phyloP scores from a whole-genome alignment of 441 rosid genomes.

The Mallotus japonicus region DNA sequence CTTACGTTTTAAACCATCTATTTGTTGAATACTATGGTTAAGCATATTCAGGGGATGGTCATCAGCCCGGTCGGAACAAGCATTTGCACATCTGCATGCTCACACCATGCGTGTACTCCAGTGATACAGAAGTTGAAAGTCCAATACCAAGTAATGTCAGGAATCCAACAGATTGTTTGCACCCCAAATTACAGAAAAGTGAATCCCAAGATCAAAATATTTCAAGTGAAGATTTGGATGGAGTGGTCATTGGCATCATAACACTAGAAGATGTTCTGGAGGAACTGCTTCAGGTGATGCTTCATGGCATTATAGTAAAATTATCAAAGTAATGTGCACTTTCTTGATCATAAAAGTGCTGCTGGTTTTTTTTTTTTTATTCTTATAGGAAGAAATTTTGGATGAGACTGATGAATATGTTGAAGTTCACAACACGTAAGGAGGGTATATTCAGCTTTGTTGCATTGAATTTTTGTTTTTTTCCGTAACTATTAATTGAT shows the following conservation, averaged over 20 bases:
- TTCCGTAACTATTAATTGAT: background rate
- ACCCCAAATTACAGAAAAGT: slow-evolving; percentile 15
- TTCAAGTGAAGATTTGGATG: slow-evolving; percentile 38
- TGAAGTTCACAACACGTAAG: slow-evolving; percentile 57
- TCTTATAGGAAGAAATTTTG: slow-evolving; percentile 66
- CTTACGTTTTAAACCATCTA: background rate
- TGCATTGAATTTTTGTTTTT: background rate
- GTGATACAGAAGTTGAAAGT: slow-evolving; percentile 21
- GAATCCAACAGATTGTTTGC: slow-evolving; percentile 14
- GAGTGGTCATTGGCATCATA: slow-evolving; percentile 68
- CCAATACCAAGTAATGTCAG: slow-evolving; percentile 14
- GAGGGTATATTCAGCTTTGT: background rate
- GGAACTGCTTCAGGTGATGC: slow-evolving; percentile 69
- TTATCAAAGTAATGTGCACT: background rate
- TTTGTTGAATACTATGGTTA: background rate
- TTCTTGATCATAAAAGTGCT: background rate
- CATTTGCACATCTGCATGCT: slow-evolving; percentile 25
- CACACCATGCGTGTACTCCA: slow-evolving; percentile 25
- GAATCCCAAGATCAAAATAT: slow-evolving; percentile 20
- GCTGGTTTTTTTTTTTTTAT: background rate
- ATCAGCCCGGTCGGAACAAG: slow-evolving; percentile 27
- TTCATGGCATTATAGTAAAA: background rate
- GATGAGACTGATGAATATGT: slow-evolving; percentile 78
- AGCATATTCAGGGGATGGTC: slow-evolving; percentile 27
- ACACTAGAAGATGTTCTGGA: slow-evolving; percentile 92